phyloP scores from a whole-genome alignment of 2,329 filamentous ascomycete genomes.

The Allantophomopsis cytisporea region DNA sequence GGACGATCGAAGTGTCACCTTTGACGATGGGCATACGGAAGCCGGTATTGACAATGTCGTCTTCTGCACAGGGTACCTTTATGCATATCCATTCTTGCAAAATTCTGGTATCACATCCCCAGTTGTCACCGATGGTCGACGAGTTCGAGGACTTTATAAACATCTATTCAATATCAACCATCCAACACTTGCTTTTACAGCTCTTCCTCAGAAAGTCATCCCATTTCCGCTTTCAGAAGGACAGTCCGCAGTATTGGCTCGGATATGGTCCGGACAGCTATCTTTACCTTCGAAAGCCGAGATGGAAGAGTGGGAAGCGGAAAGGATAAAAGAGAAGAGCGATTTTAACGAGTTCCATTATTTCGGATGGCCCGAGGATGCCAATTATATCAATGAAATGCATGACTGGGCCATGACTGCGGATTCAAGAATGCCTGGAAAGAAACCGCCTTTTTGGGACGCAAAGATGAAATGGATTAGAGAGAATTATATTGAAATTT shows the following conservation, averaged over 20 bases:
- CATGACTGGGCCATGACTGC: slow-evolving; percentile 48
- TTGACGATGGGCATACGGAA: slow-evolving; percentile 53
- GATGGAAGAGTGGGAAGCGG: slow-evolving; percentile 59
- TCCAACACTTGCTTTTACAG: slow-evolving; percentile 67
- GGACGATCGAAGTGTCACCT: slow-evolving; percentile 44
- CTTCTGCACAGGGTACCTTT: slow-evolving; percentile 86
- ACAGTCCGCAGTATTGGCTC: slow-evolving; percentile 64
- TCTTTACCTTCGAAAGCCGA: slow-evolving; percentile 43
- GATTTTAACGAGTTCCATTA: slow-evolving; percentile 30
- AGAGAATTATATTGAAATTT: slow-evolving; percentile 52
- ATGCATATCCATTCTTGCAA: slow-evolving; percentile 61
- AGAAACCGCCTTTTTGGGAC: slow-evolving; percentile 59
- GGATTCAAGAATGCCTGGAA: slow-evolving; percentile 34
- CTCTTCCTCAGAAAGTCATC: slow-evolving; percentile 70
- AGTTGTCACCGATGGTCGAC: slow-evolving; percentile 53
- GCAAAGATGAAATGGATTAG: slow-evolving; percentile 61
- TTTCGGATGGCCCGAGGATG: slow-evolving; percentile 44
- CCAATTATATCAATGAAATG: slow-evolving; percentile 54
- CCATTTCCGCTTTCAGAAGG: slow-evolving; percentile 73
- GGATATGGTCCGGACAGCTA: slow-evolving; percentile 63
- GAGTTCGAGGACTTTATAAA: slow-evolving; percentile 61
- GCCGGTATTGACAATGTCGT: slow-evolving; percentile 60
- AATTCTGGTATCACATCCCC: slow-evolving; percentile 28
- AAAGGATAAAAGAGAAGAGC: slow-evolving; percentile 23
- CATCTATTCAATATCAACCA: slow-evolving; percentile 66